phyloP scores from a whole-genome alignment of 2,329 filamentous ascomycete genomes.

The Arthrobotrys entomopaga region DNA sequence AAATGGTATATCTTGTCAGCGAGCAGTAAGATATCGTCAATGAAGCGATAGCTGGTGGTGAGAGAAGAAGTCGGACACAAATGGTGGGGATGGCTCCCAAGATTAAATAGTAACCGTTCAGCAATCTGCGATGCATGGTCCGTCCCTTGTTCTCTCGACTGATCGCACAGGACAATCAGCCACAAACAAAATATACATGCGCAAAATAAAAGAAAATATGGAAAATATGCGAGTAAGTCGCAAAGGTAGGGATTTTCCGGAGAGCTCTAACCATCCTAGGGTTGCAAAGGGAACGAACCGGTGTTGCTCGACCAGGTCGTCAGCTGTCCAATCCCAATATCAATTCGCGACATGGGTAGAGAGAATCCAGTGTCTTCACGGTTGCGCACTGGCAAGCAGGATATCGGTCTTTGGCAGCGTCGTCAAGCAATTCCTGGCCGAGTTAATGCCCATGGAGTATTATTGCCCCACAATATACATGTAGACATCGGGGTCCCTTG shows the following conservation, averaged over 20 bases:
- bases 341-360: slow-evolving; percentile 50
- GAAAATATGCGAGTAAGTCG: slow-evolving; percentile 54
- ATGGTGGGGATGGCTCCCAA: slow-evolving; percentile 52
- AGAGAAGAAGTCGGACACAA: slow-evolving; percentile 50
- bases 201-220: slow-evolving; percentile 42
- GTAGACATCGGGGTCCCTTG: slow-evolving; percentile 32
- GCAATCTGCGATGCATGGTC: slow-evolving; percentile 46
- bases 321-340: slow-evolving; percentile 53
- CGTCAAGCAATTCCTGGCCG: slow-evolving; percentile 23
- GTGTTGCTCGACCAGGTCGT: slow-evolving; percentile 42
- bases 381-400: slow-evolving; percentile 36
- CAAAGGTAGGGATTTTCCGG: slow-evolving; percentile 55
- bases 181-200: slow-evolving; percentile 49
- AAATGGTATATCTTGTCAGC: slow-evolving; percentile 51
- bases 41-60: slow-evolving; percentile 54
- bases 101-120: slow-evolving; percentile 52
- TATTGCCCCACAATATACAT: slow-evolving; percentile 52
- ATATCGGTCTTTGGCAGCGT: slow-evolving; percentile 33
- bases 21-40: slow-evolving; percentile 49
- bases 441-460: slow-evolving; percentile 26
- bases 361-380: slow-evolving; percentile 22
- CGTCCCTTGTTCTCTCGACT: slow-evolving; percentile 40
- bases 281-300: slow-evolving; percentile 43
- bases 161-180: slow-evolving; percentile 52
- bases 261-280: slow-evolving; percentile 53